Percentiles rank a stretch among this genome's conserved stretches.
Evolutionary conservation across 2,329 filamentous ascomycete genomes (phyloP).

Genomic region (Hyphodiscus sp.): DNA sequence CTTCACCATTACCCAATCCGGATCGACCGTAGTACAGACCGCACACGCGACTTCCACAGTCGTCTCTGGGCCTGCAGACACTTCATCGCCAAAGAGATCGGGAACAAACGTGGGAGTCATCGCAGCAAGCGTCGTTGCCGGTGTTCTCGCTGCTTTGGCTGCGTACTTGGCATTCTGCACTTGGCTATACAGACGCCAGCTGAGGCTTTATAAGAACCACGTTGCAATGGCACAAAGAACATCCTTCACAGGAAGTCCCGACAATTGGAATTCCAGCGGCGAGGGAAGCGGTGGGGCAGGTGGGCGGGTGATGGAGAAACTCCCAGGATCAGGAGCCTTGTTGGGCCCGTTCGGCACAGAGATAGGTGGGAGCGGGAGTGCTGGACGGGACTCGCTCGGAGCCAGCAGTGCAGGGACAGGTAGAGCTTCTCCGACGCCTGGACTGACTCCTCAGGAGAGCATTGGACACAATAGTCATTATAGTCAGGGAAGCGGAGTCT

Average conservation of each 20-base stretch:
- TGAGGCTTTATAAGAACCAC: constrained; percentile 63
- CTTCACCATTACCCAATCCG: constrained; percentile 56
- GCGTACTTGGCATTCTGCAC: constrained; percentile 64
- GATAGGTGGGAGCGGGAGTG: constrained; percentile 14
- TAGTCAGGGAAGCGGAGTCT: constrained; percentile 2
- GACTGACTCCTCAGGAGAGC: background rate
- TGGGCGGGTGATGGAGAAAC: background rate
- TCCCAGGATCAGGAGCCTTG: constrained; percentile 6
- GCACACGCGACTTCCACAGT: constrained; percentile 28
- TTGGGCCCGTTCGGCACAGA: constrained; percentile 25
- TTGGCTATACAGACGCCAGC: constrained; percentile 67
- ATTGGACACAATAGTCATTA: background rate
- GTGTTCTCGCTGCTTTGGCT: constrained; percentile 54
- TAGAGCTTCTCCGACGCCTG: background rate
- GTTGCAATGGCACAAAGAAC: constrained; percentile 58
- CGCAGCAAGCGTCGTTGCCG: constrained; percentile 52
- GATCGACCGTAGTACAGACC: constrained; percentile 38
- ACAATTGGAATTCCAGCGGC: constrained; percentile 3
- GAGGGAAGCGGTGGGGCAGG: background rate
- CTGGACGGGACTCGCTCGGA: constrained; percentile 6
- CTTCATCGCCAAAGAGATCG: constrained; percentile 9
- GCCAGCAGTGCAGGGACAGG: constrained; percentile 2
- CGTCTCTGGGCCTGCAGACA: background rate
- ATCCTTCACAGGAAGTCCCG: constrained; percentile 36
- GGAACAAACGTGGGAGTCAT: constrained; percentile 37